phyloP scores from a whole-genome alignment of 495 filamentous ascomycete genomes.

The Neurospora hispaniola region DNA sequence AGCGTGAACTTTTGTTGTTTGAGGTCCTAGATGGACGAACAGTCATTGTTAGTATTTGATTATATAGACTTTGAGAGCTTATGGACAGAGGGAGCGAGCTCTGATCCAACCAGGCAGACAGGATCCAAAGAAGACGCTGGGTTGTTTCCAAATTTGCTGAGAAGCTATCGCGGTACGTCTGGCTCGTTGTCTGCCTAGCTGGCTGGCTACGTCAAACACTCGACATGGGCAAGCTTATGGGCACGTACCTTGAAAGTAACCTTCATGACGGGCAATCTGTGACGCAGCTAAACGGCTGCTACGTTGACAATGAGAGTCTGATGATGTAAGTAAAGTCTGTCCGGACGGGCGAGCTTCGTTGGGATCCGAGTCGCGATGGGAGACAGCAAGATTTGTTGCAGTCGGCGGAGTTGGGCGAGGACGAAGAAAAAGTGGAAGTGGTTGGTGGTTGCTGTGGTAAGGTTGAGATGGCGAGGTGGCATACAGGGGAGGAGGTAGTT shows the following conservation, averaged over 20 bases:
- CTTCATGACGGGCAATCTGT: slow-evolving; percentile 35
- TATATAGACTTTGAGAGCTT: neutral
- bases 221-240: neutral
- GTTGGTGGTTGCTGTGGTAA: slow-evolving; percentile 6
- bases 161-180: neutral
- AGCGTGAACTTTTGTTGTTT: slow-evolving; percentile 97
- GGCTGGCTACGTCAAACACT: neutral
- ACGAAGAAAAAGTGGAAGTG: neutral
- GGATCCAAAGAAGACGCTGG: neutral
- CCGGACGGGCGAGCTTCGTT: neutral
- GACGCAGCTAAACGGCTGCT: slow-evolving; percentile 23
- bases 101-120: neutral
- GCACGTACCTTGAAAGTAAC: slow-evolving; percentile 39
- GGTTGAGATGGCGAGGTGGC: neutral
- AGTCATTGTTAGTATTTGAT: neutral
- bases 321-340: neutral
- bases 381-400: neutral
- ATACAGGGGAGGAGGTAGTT: neutral
- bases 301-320: neutral
- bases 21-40: slow-evolving; percentile 53
- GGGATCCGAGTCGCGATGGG: neutral
- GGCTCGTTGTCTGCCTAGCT: neutral
- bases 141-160: neutral
- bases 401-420: neutral
- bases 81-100: neutral